A percentile compares a stretch with the other conserved stretches of the same genome.
phyloP scores from a whole-genome alignment of 108 stramenopile genomes.

The Skeletonema potamos region DNA sequence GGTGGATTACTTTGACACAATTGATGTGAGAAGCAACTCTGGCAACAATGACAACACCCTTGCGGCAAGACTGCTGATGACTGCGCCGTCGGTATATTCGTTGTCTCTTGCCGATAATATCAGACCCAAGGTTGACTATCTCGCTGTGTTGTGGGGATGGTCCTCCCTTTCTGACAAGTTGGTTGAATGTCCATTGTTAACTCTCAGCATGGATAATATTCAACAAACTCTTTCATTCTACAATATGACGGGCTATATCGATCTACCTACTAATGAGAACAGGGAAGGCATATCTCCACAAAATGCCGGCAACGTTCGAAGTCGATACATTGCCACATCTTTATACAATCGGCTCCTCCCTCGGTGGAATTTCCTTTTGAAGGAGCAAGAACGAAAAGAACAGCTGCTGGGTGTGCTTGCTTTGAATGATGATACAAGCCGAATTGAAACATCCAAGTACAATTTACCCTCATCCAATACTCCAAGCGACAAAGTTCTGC shows the following conservation, averaged over 20 bases:
- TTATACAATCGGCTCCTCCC: slow-evolving; percentile 82
- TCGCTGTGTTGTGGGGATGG: slow-evolving; percentile 61
- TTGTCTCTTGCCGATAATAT: slow-evolving; percentile 71
- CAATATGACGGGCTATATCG: slow-evolving; percentile 78
- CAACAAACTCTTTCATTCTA: slow-evolving; percentile 75
- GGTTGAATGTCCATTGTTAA: slow-evolving; percentile 73
- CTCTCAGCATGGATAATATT: slow-evolving; percentile 76
- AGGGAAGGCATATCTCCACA: not conserved
- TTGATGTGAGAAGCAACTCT: slow-evolving; percentile 25
- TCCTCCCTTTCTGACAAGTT: slow-evolving; percentile 35
- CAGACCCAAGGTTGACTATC: slow-evolving; percentile 60
- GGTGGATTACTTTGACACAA: slow-evolving; percentile 58
- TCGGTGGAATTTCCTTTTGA: slow-evolving; percentile 65
- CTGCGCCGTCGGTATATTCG: slow-evolving; percentile 64
- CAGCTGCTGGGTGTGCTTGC: not conserved
- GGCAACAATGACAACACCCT: slow-evolving; percentile 17
- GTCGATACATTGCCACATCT: slow-evolving; percentile 79
- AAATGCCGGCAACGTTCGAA: slow-evolving; percentile 34
- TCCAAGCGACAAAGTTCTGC: not conserved
- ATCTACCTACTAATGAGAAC: slow-evolving; percentile 24
- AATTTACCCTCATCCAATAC: not conserved
- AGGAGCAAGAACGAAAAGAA: slow-evolving; percentile 16
- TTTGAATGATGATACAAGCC: not conserved
- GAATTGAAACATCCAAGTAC: slow-evolving; percentile 1
- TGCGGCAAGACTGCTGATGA: slow-evolving; percentile 46